A percentile compares a stretch with the other conserved stretches of the same genome.
These are phyloP conservation scores for Epicoccum sorghinum DNA, from an alignment of 2,329 filamentous ascomycete genomes.

Conservation along the genomic window DNA sequence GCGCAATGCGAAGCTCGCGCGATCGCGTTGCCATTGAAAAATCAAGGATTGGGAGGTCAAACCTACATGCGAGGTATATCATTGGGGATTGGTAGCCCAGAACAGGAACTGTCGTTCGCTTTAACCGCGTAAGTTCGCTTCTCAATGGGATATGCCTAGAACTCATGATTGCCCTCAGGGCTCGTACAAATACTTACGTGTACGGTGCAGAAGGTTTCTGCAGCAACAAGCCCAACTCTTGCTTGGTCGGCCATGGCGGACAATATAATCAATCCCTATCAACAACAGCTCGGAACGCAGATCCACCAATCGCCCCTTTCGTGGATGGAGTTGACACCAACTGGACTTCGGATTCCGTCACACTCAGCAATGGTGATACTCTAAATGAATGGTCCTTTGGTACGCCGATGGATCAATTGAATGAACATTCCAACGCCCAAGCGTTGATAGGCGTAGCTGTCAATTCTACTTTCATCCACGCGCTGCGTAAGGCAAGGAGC, in stretches of 20 bases:
- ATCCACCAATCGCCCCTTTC: background rate
- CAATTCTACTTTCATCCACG: constrained; percentile 5
- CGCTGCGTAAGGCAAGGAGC: background rate
- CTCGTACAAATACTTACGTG: background rate
- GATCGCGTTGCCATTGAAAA: constrained; percentile 3
- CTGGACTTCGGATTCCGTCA: background rate
- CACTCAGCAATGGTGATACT: background rate
- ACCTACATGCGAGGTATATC: constrained; percentile 3
- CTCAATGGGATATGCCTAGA: background rate
- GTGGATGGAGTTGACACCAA: background rate
- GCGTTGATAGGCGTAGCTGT: constrained; percentile 9
- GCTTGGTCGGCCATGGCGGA: background rate
- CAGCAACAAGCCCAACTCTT: background rate
- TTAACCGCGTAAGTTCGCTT: constrained; percentile 2
- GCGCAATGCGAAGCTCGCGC: constrained; percentile 3
- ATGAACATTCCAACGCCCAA: background rate
- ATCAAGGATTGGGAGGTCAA: background rate
- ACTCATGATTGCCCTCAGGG: background rate
- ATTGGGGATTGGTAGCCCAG: constrained; percentile 1
- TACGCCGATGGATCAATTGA: background rate
- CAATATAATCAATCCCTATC: background rate
- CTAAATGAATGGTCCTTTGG: background rate
- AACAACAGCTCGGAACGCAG: background rate
- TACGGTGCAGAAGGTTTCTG: background rate
- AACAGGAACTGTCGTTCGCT: background rate